Evolutionary conservation across 305 asterid species (phyloP), one percentile per base, ranked within the genome.

Genomic region (Fraxinus platypoda): DNA sequence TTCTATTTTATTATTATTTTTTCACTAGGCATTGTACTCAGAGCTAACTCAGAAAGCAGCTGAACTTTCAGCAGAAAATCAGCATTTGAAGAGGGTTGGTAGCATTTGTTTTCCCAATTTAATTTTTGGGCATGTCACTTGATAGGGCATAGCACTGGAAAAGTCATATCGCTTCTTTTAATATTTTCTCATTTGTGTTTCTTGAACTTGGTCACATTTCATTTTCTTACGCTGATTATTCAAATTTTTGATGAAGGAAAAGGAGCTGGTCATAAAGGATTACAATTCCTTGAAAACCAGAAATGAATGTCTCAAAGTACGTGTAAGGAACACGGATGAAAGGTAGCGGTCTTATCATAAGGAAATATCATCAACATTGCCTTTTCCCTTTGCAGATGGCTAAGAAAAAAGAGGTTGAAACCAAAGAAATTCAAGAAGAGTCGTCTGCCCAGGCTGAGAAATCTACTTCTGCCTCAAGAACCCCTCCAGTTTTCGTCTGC

Each of bases 51-150:
- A 73, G 78, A 90, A 90, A 82, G 87, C 89, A 72, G 86, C 85
- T 75, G 88, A 86, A 76, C 85, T 94, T 33, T 80, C 59, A 3
- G 80, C 54, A 23, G 96, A 90, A 86, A 93, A 93, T 8, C 84
- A 87, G 80, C 83, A 80, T 85, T 78, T 94, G 84, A 91, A 87
- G 87, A 87, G 70, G 92, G 97, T 91, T 80, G 21, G 81, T 54
- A 15, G 3, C 54, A 19, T 73, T 35, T 52, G 59, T 74, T 52
- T 81, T 52, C 59, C 68, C 35, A 43, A 30, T 34, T 81, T 62
- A 4, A 3, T 34, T 2, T 43, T 15, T 30, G 33, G 34, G 19
- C 41, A 41, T 37, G 25, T 4, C 33, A 25, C 21, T 80, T 8
- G 21, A 13, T 62, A 8, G 21, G 13, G 17, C 52, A 30, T 4